phyloP scores from a whole-genome alignment of 2,329 filamentous ascomycete genomes.

The Pseudophaeomoniella oleicola region DNA sequence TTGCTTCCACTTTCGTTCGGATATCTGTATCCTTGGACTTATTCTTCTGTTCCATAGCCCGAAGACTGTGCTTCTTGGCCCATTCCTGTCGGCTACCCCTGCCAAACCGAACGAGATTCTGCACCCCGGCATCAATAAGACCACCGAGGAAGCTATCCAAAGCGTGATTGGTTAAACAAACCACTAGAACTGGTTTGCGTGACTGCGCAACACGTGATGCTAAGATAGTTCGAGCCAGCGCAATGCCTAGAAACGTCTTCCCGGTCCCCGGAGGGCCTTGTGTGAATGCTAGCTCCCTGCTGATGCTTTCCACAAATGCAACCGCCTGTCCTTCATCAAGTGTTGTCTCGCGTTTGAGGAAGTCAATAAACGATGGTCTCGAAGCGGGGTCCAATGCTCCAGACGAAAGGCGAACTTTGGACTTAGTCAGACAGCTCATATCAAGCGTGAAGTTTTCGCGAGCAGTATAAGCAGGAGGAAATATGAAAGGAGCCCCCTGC shows the following conservation, averaged over 20 bases:
- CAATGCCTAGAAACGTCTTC: slow-evolving; percentile 47
- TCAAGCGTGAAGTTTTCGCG: slow-evolving; percentile 10
- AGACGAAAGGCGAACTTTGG: slow-evolving; percentile 3
- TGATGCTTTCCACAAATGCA: slow-evolving; percentile 40
- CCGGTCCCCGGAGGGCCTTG: slow-evolving; percentile 60
- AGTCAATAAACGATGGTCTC: slow-evolving; percentile 2
- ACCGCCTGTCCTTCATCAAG: slow-evolving; percentile 23
- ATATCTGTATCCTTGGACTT: slow-evolving; percentile 4
- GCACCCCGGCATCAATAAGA: slow-evolving; percentile 12
- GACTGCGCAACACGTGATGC: slow-evolving; percentile 7
- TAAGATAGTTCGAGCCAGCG: slow-evolving; percentile 22
- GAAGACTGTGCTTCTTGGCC: slow-evolving; percentile 9
- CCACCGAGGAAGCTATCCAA: slow-evolving; percentile 16
- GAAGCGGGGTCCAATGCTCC: slow-evolving; percentile 5
- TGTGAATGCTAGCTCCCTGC: slow-evolving; percentile 42
- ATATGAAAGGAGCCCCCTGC: slow-evolving; percentile 31
- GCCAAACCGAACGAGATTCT: slow-evolving; percentile 15
- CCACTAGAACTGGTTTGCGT: slow-evolving; percentile 15
- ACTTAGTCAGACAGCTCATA: slow-evolving; percentile 7
- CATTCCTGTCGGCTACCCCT: slow-evolving; percentile 14
- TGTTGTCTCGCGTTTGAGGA: slow-evolving; percentile 7
- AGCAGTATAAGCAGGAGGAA: slow-evolving; percentile 12
- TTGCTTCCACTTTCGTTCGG: background rate
- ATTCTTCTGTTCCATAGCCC: slow-evolving; percentile 4
- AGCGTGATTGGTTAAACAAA: slow-evolving; percentile 19